Conservation (phyloP, 139 green algal genomes). For the Coccomyxa sp. region DNA sequence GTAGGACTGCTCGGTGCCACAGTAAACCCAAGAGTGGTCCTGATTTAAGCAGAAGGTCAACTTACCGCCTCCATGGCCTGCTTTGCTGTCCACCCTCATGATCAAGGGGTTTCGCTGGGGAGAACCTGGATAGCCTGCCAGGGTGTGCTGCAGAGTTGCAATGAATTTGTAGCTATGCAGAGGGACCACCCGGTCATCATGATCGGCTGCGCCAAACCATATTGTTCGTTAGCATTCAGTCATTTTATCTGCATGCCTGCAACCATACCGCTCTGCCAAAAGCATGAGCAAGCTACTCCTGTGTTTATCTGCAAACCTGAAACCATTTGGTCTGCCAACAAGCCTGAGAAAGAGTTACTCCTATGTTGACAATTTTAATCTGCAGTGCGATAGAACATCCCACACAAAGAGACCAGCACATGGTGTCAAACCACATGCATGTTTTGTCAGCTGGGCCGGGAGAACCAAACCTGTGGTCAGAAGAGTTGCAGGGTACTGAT, state of each 20-base stretch:
- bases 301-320: too few relatives aligned
- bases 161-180: slow-evolving; percentile 86
- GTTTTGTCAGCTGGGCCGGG: neutral
- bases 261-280: neutral
- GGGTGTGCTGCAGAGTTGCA: slow-evolving; percentile 62
- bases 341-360: neutral
- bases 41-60: neutral
- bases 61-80: neutral
- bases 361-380: neutral
- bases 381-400: neutral
- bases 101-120: slow-evolving; percentile 84
- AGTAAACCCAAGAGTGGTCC: neutral
- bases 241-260: neutral
- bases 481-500: slow-evolving; percentile 80
- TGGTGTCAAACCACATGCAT: neutral
- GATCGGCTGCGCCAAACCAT: slow-evolving; percentile 33
- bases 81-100: slow-evolving; percentile 65
- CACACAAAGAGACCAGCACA: neutral
- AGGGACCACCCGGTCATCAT: slow-evolving; percentile 85
- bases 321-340: too few relatives aligned
- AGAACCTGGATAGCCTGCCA: slow-evolving; percentile 29
- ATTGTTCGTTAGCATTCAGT: neutral
- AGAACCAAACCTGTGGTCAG: slow-evolving; percentile 62
- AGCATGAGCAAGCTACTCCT: neutral
- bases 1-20: neutral